Base-by-base conservation (phyloP, 1,284 basidiomycete species). In the Hypsizygus ulmarius region DNA sequence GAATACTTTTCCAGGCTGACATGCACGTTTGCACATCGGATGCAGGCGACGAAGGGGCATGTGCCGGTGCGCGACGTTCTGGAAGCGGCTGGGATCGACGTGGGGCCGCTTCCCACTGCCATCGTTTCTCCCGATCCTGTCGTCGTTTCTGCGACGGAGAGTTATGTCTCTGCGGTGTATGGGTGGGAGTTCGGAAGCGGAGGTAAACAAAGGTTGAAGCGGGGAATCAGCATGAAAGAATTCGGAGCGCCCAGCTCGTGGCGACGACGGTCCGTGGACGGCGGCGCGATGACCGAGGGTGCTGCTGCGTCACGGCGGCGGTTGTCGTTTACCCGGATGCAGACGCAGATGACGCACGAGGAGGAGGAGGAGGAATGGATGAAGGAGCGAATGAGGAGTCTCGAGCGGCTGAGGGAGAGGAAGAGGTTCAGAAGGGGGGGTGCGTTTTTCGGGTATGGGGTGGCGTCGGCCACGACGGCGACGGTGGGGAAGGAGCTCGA, bases 1-100 rank as follows among this genome's bases (percentile, higher is more conserved):
- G 12, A 4, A 10, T 14, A 38, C 14, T n/a, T 7, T 25, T 3
- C 7, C 41, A 85, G 83, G 6, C 60, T 81, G 57, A 70, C 64
- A 1, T 87, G 81, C 57, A 65, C 72, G 3, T 90, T 76, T 59
- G 81, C 84, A 0, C 87, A 88, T 64, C 78, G 87, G 9, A 90
- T 90, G 88, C 78, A 75, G 43, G 82, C 71, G 10, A 74, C 84
- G 1, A 77, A 81, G 33, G 79, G 79, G 12, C 91, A 93, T 58
- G 78, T 79, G 1, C 80, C 87, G 0, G 81, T 93, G 45, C 63
- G 71, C 36, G 76, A 79, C 27, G 78, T 92, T 9, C 74, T 93
- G 19, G 68, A 72, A 28, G 79, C 78, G 4, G 82, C 84, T 6
- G 84, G 84, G 0, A 58, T 79, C 11, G 38, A 46, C 19, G 18